Base-by-base conservation (phyloP, 164 flowering plant species). In the Umbilicus rupestris region DNA sequence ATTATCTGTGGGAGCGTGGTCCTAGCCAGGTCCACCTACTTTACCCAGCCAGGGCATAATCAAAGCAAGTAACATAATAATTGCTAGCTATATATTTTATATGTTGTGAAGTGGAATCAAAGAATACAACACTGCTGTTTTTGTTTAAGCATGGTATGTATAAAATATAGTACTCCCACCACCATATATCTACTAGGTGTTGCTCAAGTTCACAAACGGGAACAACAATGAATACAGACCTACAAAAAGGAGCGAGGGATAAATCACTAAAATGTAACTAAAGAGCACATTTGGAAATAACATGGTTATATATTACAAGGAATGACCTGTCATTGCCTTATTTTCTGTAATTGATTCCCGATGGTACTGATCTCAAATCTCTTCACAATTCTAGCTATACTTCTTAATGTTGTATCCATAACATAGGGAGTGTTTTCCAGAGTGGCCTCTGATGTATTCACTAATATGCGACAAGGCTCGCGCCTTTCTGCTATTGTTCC, bases 401-500 rank as follows among this genome's bases (percentile, higher is more conserved):
- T 69, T 28, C 90, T 67, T 78, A 90, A 64, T 7, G 89, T 82
- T 50, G 74, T 71, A 71, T 88, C 96, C 39, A 81, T 67, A 12
- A 78, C 82, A 63, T 82, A 87, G 1, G 94, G 88, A 0, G 66
- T 69, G 24, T 74, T 80, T 2, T 86, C 84, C 30, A 69, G 55
- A 22, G 69, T 78, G 72, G 73, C 55, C 20, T 70, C 63, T 0
- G 87, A 75, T 5, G 74, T 42, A 62, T 85, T 87, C 46, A 79
- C 47, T 22, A 77, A 71, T 16, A 66, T 74, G 9, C 81, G 79
- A 70, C 99, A 94, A 0, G 93, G 95, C 73, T 94, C 97, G 0
- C 80, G 76, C 24, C 89, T 76, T 20, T 81, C 71, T 0, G 95
- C 77, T 3, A 91, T 81, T 64, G 96, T 84, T 42, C 93, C 97